phyloP scores from a whole-genome alignment of 768 basidiomycete genomes.

The Podaxis carcinomalis region DNA sequence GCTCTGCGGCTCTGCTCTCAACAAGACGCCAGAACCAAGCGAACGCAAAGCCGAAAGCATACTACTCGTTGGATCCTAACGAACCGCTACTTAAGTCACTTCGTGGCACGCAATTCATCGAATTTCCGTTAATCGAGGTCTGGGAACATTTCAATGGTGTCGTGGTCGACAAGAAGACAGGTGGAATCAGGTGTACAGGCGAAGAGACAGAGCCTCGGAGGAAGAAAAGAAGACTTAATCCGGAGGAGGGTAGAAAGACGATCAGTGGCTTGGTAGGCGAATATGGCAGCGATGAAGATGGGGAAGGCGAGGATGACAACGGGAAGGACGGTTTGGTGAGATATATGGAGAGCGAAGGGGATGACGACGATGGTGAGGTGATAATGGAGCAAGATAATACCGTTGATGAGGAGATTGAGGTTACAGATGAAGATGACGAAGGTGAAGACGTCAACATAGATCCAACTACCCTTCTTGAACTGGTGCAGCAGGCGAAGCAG shows the following conservation, averaged over 20 bases:
- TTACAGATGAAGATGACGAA: constrained; percentile 38
- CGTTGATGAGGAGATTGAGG: constrained; percentile 49
- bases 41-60: constrained; percentile 29
- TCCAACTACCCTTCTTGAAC: constrained; percentile 12
- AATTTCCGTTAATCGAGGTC: constrained; percentile 81
- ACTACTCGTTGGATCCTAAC: constrained; percentile 54
- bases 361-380: constrained; percentile 23
- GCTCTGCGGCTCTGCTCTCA: constrained; percentile 1
- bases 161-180: constrained; percentile 53
- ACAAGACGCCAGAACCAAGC: constrained; percentile 8
- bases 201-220: constrained; percentile 29
- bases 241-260: constrained; percentile 46
- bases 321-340: constrained; percentile 32
- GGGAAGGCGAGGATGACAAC: constrained; percentile 17
- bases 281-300: constrained; percentile 49
- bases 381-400: constrained; percentile 34
- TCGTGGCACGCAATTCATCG: constrained; percentile 64
- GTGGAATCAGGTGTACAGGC: constrained; percentile 22
- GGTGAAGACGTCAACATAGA: constrained; percentile 15
- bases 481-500: constrained; percentile 15
- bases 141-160: constrained; percentile 65
- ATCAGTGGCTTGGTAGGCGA: constrained; percentile 39
- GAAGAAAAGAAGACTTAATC: constrained; percentile 58
- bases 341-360: constrained; percentile 49
- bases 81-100: constrained; percentile 45